These are phyloP conservation scores for Prasinococcaceae sp. DNA, from an alignment of 139 green algal genomes.

Conservation along the genomic window DNA sequence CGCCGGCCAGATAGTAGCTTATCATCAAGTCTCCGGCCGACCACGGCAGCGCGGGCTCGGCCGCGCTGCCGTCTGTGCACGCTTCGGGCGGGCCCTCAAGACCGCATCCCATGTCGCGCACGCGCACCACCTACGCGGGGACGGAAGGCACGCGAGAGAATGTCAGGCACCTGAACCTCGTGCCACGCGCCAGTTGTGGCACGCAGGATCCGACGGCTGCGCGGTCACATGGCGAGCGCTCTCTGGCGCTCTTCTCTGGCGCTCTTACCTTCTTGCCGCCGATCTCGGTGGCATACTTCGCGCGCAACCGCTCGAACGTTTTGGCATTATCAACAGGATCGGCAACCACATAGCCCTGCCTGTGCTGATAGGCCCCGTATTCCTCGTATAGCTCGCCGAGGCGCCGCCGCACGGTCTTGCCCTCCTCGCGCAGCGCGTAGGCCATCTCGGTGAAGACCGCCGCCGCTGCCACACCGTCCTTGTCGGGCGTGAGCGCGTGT, in stretches of 20 bases:
- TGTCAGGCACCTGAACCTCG: too few relatives aligned
- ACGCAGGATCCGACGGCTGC: too few relatives aligned
- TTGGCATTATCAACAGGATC: background rate
- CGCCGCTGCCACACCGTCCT: slow-evolving; percentile 52
- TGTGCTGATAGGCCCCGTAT: slow-evolving; percentile 31
- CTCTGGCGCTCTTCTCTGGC: too few relatives aligned
- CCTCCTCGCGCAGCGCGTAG: slow-evolving; percentile 21
- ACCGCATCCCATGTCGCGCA: slow-evolving; percentile 40
- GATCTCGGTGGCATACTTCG: background rate
- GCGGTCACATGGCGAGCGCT: too few relatives aligned
- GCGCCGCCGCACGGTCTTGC: slow-evolving; percentile 28
- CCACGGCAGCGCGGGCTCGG: slow-evolving; percentile 40
- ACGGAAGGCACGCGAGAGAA: too few relatives aligned
- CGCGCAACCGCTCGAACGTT: slow-evolving; percentile 32
- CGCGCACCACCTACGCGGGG: slow-evolving; percentile 9
- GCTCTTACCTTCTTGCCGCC: too few relatives aligned
- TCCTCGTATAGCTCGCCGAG: slow-evolving; percentile 26
- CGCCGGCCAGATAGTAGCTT: slow-evolving; percentile 35
- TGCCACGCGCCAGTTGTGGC: too few relatives aligned
- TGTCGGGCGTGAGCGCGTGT: background rate
- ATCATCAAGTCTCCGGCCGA: slow-evolving; percentile 52
- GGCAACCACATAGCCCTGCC: slow-evolving; percentile 1
- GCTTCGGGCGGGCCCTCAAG: slow-evolving; percentile 27
- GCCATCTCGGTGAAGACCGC: slow-evolving; percentile 54
- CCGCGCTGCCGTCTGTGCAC: slow-evolving; percentile 28